Conservation (phyloP, 2,329 filamentous ascomycete species). For the Plectosphaerella sp. region DNA sequence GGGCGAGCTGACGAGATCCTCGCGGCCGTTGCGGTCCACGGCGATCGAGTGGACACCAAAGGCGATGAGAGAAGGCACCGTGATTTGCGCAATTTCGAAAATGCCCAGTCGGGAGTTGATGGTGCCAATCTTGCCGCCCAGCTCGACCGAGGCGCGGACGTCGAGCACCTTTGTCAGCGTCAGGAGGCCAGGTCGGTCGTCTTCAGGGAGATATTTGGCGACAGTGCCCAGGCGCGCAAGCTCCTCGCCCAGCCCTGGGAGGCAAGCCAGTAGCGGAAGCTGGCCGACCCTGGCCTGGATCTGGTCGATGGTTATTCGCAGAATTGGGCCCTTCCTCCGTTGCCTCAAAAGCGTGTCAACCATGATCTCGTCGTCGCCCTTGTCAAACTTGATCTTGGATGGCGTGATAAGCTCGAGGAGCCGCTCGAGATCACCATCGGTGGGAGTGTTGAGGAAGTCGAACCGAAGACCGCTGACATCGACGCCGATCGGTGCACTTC, state of each 20-base stretch:
- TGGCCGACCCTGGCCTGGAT: slow-evolving; percentile 60
- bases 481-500: slow-evolving; percentile 54
- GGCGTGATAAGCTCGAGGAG: slow-evolving; percentile 85
- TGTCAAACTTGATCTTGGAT: slow-evolving; percentile 81
- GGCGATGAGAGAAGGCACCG: slow-evolving; percentile 76
- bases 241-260: slow-evolving; percentile 73
- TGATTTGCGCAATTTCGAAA: slow-evolving; percentile 74
- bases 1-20: slow-evolving; percentile 65
- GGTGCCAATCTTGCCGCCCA: slow-evolving; percentile 66
- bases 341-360: slow-evolving; percentile 87
- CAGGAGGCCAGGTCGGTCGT: slow-evolving; percentile 85
- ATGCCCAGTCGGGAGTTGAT: slow-evolving; percentile 55
- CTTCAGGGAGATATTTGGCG: slow-evolving; percentile 91
- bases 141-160: slow-evolving; percentile 54
- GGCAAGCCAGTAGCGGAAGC: slow-evolving; percentile 58
- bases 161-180: slow-evolving; percentile 66
- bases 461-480: slow-evolving; percentile 64
- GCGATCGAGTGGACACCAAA: slow-evolving; percentile 64
- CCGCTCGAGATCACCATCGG: slow-evolving; percentile 74
- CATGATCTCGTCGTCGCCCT: slow-evolving; percentile 88
- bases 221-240: slow-evolving; percentile 79
- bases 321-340: slow-evolving; percentile 76
- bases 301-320: slow-evolving; percentile 64
- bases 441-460: slow-evolving; percentile 69
- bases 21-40: slow-evolving; percentile 59